Evolutionary conservation across 768 basidiomycete genomes (phyloP), one percentile per base, ranked within the genome.

Genomic region (Boletus vermiculosoides): DNA sequence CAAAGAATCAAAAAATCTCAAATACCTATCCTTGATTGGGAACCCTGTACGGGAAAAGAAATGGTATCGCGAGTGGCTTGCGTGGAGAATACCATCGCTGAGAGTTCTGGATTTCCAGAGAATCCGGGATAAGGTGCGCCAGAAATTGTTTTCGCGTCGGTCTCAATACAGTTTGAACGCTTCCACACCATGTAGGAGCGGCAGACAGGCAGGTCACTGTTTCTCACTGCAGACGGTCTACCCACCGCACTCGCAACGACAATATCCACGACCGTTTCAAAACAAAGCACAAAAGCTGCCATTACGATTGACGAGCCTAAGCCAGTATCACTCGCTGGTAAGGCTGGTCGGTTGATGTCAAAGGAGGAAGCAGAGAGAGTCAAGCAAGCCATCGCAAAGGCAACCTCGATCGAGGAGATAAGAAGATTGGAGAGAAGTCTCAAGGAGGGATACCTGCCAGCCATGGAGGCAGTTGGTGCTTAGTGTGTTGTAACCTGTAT

Each of bases 1-100:
- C 50, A 89, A 84, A 70, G 88, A 91, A 65, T 72, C 92, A 54
- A 84, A 78, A 69, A 77, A 80, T 37, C 83, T 96, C 63, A 83
- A 86, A 70, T 92, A 86, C 68, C 72, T 96, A 50, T 85, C 84
- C 37, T 74, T 95, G 62, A 64, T 91, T 61, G 92, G 91, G 23
- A 91, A 91, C 64, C 92, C 94, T 54, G 90, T 94, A 33, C 77
- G 81, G 70, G 89, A 94, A 78, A 90, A 90, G 81, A 92, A 93
- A 83, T 92, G 89, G 85, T 96, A 95, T 79, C 90, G 92, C 78
- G 91, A 93, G 78, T 96, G 93, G 93, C 84, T 94, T 79, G 85
- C 90, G 65, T 93, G 85, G 84, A 85, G 87, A 77, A 80, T 93
- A 79, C 85, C 88, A 73, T 81, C 83, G 70, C 82, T 96, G 70